These are phyloP conservation scores for Penicillium maclennaniae DNA, from an alignment of 495 filamentous ascomycete genomes.

Conservation along the genomic window DNA sequence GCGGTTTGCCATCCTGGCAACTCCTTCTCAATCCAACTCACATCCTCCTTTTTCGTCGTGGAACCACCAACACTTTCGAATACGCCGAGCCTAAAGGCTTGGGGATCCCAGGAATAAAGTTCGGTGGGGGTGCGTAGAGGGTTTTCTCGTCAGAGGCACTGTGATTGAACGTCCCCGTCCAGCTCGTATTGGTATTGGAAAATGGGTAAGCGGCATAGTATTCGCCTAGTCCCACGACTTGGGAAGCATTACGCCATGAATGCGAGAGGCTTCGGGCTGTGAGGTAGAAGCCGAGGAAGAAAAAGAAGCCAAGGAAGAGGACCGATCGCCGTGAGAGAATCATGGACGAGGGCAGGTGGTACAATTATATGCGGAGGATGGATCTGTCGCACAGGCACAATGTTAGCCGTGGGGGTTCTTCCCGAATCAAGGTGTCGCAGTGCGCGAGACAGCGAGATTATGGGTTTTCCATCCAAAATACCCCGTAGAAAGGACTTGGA, in stretches of 20 bases:
- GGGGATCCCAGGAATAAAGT: constrained; percentile 37
- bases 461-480: neutral
- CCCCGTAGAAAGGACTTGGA: too few species aligned
- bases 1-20: constrained; percentile 54
- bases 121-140: constrained; percentile 31
- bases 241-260: constrained; percentile 34
- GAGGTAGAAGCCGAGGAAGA: constrained; percentile 30
- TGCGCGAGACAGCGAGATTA: neutral
- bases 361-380: constrained; percentile 15
- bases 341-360: constrained; percentile 24
- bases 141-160: constrained; percentile 18
- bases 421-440: neutral
- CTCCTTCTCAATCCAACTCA: constrained; percentile 56
- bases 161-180: constrained; percentile 21
- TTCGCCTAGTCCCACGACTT: constrained; percentile 38
- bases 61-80: constrained; percentile 54
- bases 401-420: constrained; percentile 3
- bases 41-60: constrained; percentile 55
- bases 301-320: constrained; percentile 36
- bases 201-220: constrained; percentile 15
- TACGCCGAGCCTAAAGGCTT: constrained; percentile 43
- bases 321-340: constrained; percentile 36
- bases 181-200: constrained; percentile 14
- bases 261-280: constrained; percentile 29
- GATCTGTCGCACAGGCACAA: constrained; percentile 14